Percentiles rank a stretch among this genome's conserved stretches.
Conservation (phyloP, 2,329 filamentous ascomycete species). For the Fusarium ambrosium region DNA sequence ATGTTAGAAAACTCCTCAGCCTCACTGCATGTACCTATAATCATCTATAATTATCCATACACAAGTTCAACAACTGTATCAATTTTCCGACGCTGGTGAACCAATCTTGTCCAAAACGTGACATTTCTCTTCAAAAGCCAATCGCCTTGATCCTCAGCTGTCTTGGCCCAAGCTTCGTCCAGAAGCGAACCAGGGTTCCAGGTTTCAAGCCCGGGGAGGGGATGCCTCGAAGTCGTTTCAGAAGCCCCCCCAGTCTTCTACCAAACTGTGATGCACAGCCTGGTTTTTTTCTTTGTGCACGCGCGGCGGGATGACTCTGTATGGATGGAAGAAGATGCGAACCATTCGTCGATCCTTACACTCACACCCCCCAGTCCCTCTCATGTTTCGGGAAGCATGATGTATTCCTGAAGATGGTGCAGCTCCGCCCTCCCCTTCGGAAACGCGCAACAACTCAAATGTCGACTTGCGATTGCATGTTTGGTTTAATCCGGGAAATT, state of each 20-base stretch:
- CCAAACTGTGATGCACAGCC: constrained; percentile 17
- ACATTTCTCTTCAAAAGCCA: constrained; percentile 33
- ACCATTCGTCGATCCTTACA: neutral
- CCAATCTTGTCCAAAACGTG: neutral
- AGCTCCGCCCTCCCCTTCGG: constrained; percentile 19
- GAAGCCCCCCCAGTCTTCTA: constrained; percentile 12
- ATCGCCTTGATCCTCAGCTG: constrained; percentile 6
- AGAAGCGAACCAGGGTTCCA: constrained; percentile 25
- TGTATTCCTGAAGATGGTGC: constrained; percentile 39
- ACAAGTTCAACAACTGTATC: neutral
- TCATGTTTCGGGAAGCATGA: constrained; percentile 28
- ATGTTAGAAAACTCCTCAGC: neutral
- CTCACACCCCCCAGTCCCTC: neutral
- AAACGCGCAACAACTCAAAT: constrained; percentile 18
- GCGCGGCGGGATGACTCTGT: neutral
- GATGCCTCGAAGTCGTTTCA: constrained; percentile 36
- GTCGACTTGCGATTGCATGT: constrained; percentile 8
- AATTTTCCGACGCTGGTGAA: neutral
- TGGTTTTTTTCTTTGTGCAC: neutral
- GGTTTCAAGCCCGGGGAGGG: constrained; percentile 29
- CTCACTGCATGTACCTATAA: neutral
- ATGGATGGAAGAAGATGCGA: neutral
- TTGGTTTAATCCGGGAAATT: constrained; percentile 16
- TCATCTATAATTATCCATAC: neutral
- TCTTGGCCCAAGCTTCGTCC: constrained; percentile 34